Evolutionary conservation across 1,284 basidiomycete species (phyloP).

Genomic region (Takashimella koratensis): DNA sequence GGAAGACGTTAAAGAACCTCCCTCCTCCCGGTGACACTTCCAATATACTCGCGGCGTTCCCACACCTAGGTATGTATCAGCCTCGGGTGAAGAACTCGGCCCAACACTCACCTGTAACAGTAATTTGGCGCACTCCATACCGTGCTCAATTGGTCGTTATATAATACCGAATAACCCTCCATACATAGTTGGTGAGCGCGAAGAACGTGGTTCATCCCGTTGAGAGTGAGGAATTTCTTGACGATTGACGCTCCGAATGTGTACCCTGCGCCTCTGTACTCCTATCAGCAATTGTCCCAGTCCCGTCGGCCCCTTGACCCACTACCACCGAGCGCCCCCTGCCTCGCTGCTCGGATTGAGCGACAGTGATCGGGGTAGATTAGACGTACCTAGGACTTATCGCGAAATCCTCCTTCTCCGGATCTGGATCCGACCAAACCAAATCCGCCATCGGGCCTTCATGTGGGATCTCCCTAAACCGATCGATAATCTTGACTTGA

Average conservation of each 20-base stretch:
- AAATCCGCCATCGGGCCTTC: conserved; percentile 99
- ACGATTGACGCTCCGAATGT: conserved; percentile 98
- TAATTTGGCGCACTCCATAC: conserved; percentile 99
- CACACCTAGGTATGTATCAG: conserved; percentile 68
- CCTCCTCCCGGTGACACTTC: conserved; percentile 87
- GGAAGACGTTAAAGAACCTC: conserved; percentile 95
- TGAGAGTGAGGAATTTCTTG: conserved; percentile 92
- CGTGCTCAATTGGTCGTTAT: conserved; percentile 90
- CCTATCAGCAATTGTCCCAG: conserved; percentile 9
- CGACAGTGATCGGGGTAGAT: no score
- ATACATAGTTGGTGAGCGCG: conserved; percentile 98
- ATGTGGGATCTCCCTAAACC: conserved; percentile 98
- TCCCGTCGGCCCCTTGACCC: background rate
- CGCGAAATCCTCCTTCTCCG: conserved; percentile 98
- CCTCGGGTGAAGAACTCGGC: background rate
- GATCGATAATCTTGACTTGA: conserved; percentile 98
- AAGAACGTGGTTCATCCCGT: conserved; percentile 95
- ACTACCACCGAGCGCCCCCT: no score
- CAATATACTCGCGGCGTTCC: conserved; percentile 93
- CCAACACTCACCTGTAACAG: conserved; percentile 58
- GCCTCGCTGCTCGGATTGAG: no score
- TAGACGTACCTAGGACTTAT: conserved; percentile 85
- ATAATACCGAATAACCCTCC: conserved; percentile 95
- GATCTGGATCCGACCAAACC: conserved; percentile 99
- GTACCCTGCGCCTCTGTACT: conserved; percentile 88